Base-by-base conservation (phyloP, 2,329 filamentous ascomycete species). In the Ophioceras dolichostomum region DNA sequence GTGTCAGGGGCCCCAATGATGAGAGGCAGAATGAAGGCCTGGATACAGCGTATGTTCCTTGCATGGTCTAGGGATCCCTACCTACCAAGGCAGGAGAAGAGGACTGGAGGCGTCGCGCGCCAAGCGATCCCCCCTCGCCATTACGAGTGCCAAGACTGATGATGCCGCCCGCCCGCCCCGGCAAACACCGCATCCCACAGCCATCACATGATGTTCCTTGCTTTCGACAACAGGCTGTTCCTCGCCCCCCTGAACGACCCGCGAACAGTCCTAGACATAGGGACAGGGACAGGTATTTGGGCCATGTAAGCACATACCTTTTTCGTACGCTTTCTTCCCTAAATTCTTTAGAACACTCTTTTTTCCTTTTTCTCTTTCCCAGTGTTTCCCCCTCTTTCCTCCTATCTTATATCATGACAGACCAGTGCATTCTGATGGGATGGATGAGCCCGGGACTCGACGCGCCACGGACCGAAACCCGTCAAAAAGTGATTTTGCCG, bases 401-500 rank as follows among this genome's bases (percentile, higher is more conserved):
- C n/a, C n/a, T n/a, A n/a, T n/a, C n/a, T n/a, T n/a, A n/a, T n/a
- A n/a, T n/a, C n/a, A n/a, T n/a, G n/a, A n/a, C n/a, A n/a, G n/a
- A n/a, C n/a, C n/a, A n/a, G n/a, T n/a, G n/a, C n/a, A n/a, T n/a
- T n/a, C n/a, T n/a, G n/a, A n/a, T n/a, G n/a, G n/a, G n/a, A n/a
- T n/a, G n/a, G n/a, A n/a, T n/a, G n/a, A n/a, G n/a, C n/a, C n/a
- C n/a, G n/a, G n/a, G n/a, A n/a, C n/a, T n/a, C n/a, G n/a, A n/a
- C n/a, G n/a, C n/a, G n/a, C n/a, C n/a, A n/a, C n/a, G n/a, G n/a
- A n/a, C n/a, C n/a, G n/a, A n/a, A n/a, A n/a, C n/a, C n/a, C n/a
- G n/a, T n/a, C 8, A 26, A 26, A 26, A 13, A 70, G 73, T 45
- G 64, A 67, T 43, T 38, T 46, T 38, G 40, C 52, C 46, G 40